Evolutionary conservation across 1,284 basidiomycete species (phyloP).

Genomic region (Cryptococcus floricola): DNA sequence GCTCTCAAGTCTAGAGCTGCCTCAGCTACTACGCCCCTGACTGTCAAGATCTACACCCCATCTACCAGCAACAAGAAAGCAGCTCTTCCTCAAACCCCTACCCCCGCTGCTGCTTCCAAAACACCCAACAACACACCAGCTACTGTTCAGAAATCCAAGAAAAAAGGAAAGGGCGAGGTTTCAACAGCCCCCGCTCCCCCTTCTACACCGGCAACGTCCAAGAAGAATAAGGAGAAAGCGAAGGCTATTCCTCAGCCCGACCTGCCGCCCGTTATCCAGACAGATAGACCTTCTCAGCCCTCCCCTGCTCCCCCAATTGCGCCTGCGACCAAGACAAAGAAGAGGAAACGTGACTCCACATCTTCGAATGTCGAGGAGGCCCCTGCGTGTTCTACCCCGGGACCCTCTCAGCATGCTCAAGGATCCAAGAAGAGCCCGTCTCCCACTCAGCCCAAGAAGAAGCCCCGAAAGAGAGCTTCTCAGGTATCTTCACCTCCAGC

Average conservation of each 20-base stretch:
- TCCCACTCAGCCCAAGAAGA: constrained; percentile 6
- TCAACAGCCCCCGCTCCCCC: background rate
- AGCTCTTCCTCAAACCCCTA: background rate
- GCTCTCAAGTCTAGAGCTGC: constrained; percentile 27
- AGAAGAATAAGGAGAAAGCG: background rate
- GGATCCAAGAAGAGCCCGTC: background rate
- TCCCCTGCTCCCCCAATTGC: background rate
- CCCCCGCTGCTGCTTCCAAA: background rate
- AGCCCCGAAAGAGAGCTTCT: background rate
- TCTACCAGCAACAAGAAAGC: background rate
- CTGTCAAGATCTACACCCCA: constrained; percentile 16
- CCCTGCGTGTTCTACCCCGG: background rate
- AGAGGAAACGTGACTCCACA: constrained; percentile 1
- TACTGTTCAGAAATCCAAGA: background rate
- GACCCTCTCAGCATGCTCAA: too few relatives aligned
- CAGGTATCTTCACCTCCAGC: background rate
- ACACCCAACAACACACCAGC: background rate
- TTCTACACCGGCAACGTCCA: background rate
- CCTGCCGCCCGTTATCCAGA: background rate
- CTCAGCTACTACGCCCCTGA: constrained; percentile 3
- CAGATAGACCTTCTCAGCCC: background rate
- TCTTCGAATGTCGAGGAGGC: background rate
- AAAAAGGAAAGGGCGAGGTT: background rate
- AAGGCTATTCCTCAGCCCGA: background rate
- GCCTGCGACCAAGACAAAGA: background rate